Base-by-base conservation (phyloP, 768 basidiomycete species). In the Gelatoporia subvermispora region DNA sequence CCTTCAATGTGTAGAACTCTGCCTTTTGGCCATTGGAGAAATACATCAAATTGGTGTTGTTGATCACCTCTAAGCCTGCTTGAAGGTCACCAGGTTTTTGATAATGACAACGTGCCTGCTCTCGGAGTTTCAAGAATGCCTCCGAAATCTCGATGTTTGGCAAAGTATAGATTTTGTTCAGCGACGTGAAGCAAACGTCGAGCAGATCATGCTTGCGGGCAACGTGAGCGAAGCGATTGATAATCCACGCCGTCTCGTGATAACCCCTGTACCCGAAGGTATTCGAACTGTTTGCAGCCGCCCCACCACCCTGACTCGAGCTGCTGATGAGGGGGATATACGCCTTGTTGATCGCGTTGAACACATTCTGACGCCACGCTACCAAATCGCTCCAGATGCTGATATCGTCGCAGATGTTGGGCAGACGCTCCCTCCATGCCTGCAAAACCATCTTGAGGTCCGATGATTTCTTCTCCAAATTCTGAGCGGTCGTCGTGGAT, bases 61-160 rank as follows among this genome's bases (percentile, higher is more conserved):
- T 99, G 75, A 99, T 99, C 48, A 96, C 93, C 63, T 99, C 96
- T 38, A 99, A 71, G 22, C 96, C 96, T 3, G 92, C 90, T 56
- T 90, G 85, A 49, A 96, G 80, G 63, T 97, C 93, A 51, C 87
- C 88, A 0, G 90, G 88, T 60, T 89, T 93, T 65, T 96, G 94
- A 67, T 95, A 97, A 71, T 96, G 93, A 59, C 95, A 97, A 31
- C 94, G 86, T 5, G 96, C 96, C 68, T 99, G 96, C 66, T 99
- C 96, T 41, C 96, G 84, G 24, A 99, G 81, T 67, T 99, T 99
- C 49, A 99, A 74, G 75, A 99, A 99, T 1, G 96, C 96, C 65
- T 99, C 96, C 2, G 96, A 95, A 52, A 99, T 99, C 70, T 99
- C 96, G 67, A 99, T 99, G 64, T 99, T 99, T 18, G 96, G 96